A percentile compares a stretch with the other conserved stretches of the same genome.
Evolutionary conservation across 2,329 filamentous ascomycete genomes (phyloP).

Genomic region (Pseudophaeomoniella oleicola): DNA sequence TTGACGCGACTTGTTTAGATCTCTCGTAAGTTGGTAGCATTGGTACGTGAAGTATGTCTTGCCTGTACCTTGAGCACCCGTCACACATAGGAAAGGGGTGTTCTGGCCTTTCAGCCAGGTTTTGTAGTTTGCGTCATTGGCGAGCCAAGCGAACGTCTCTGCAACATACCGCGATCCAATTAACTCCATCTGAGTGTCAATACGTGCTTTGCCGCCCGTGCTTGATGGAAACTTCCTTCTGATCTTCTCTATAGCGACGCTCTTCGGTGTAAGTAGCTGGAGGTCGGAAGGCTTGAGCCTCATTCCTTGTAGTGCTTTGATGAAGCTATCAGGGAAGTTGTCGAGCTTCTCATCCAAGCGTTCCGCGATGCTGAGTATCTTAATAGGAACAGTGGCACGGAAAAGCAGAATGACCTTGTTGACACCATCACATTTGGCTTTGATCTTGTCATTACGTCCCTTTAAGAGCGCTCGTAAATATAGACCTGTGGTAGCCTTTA

Average conservation of each 20-base stretch:
- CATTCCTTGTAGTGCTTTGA: not conserved
- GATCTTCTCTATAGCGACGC: not conserved
- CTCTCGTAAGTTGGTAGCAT: not conserved
- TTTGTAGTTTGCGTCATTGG: not conserved
- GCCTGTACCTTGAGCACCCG: not conserved
- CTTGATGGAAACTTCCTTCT: not conserved
- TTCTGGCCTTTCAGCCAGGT: not conserved
- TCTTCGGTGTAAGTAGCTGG: not conserved
- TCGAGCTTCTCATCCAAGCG: not conserved
- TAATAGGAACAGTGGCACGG: not conserved
- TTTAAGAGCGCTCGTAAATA: not conserved
- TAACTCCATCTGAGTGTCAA: no score
- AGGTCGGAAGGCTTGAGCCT: not conserved
- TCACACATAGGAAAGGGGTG: not conserved
- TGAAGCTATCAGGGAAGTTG: not conserved
- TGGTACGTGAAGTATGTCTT: not conserved
- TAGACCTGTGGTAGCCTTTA: no score
- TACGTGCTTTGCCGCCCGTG: not conserved
- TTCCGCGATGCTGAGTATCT: not conserved
- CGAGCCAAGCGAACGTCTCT: not conserved
- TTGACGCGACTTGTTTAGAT: not conserved
- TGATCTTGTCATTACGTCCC: not conserved
- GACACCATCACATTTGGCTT: not conserved
- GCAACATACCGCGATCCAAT: no score
- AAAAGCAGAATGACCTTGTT: not conserved